phyloP scores from a whole-genome alignment of 768 basidiomycete species.

The Candolleomyces eurysporus region DNA sequence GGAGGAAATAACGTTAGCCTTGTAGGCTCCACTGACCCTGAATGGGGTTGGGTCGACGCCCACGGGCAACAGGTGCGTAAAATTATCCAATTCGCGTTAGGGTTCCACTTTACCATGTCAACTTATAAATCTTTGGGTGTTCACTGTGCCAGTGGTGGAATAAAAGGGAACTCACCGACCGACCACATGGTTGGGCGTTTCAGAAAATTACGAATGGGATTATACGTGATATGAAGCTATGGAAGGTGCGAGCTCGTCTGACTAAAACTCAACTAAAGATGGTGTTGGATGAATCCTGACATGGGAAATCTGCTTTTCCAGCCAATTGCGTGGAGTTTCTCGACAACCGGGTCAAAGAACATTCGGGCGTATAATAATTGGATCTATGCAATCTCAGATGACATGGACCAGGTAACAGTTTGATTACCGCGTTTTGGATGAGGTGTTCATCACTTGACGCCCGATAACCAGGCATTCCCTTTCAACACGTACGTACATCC shows the following conservation, averaged over 20 bases:
- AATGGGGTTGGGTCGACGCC: slow-evolving; percentile 66
- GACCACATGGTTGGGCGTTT: slow-evolving; percentile 56
- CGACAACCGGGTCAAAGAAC: slow-evolving; percentile 46
- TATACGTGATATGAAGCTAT: slow-evolving; percentile 57
- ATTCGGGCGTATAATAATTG: slow-evolving; percentile 54
- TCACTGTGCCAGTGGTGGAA: slow-evolving; percentile 53
- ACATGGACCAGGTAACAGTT: slow-evolving; percentile 20
- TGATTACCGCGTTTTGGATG: background rate
- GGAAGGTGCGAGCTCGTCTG: slow-evolving; percentile 34
- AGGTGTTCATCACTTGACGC: background rate
- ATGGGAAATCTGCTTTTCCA: slow-evolving; percentile 15
- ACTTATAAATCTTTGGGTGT: background rate
- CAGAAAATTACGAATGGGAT: slow-evolving; percentile 51
- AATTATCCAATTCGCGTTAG: background rate
- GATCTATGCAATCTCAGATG: slow-evolving; percentile 52
- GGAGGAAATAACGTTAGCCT: slow-evolving; percentile 60
- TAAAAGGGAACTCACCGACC: slow-evolving; percentile 46
- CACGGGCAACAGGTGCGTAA: slow-evolving; percentile 51
- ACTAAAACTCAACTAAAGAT: too few relatives aligned
- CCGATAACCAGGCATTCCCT: slow-evolving; percentile 44
- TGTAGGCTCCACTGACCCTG: slow-evolving; percentile 49
- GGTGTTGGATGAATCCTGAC: background rate
- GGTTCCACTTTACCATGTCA: background rate
- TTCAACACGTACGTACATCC: slow-evolving; percentile 52
- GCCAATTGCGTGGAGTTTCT: slow-evolving; percentile 62